Conservation (phyloP, 352 stramenopile species). For the Phytopythium oedochilum region DNA sequence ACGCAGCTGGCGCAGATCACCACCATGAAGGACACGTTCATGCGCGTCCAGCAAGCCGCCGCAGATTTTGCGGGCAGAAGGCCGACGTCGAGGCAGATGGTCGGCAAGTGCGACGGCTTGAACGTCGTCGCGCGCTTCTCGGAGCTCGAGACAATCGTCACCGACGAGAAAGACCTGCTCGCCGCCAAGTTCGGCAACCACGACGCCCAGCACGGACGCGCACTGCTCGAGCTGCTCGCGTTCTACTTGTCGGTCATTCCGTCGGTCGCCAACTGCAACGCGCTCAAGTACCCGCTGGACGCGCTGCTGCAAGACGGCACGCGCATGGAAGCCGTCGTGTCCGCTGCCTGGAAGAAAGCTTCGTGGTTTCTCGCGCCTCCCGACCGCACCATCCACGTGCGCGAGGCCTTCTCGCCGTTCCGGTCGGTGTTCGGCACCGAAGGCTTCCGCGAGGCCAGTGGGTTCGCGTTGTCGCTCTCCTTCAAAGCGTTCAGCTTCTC, state of each 20-base stretch:
- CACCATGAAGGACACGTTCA: constrained; percentile 49
- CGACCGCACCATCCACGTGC: constrained; percentile 24
- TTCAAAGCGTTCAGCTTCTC: constrained; percentile 32
- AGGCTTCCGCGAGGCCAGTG: constrained; percentile 4
- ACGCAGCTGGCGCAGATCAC: constrained; percentile 39
- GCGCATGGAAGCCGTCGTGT: constrained; percentile 17
- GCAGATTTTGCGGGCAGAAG: constrained; percentile 26
- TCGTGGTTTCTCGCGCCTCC: constrained; percentile 25
- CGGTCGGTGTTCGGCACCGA: constrained; percentile 18
- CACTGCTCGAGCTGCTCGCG: constrained; percentile 25
- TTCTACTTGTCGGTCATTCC: constrained; percentile 47
- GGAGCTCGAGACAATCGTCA: constrained; percentile 39
- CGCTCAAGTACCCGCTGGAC: constrained; percentile 40
- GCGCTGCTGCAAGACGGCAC: constrained; percentile 27
- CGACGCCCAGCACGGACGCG: constrained; percentile 17
- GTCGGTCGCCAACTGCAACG: constrained; percentile 40
- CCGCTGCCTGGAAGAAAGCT: constrained; percentile 12
- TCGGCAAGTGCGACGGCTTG: constrained; percentile 44
- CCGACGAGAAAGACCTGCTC: constrained; percentile 31
- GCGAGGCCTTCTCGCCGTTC: constrained; percentile 30
- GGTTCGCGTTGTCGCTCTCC: constrained; percentile 19
- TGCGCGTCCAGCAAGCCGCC: constrained; percentile 20
- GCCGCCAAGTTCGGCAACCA: constrained; percentile 23
- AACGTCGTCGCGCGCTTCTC: constrained; percentile 34
- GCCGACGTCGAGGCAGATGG: constrained; percentile 31